Evolutionary conservation across 2,329 filamentous ascomycete species (phyloP).

Genomic region (Talaromyces atroroseus): DNA sequence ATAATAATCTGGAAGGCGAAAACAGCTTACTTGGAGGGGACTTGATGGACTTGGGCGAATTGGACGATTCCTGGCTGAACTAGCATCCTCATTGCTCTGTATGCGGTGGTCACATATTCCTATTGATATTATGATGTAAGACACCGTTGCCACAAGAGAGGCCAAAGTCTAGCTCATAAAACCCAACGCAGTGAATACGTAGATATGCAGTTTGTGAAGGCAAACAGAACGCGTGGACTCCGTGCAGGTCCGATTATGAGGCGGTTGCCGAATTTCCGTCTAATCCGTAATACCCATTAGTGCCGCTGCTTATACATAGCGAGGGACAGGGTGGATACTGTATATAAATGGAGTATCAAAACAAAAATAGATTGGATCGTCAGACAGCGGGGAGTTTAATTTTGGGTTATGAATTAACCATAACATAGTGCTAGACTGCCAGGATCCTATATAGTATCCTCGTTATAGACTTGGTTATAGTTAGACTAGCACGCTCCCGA

Average conservation of each 20-base stretch:
- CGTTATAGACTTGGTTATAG: too few species aligned
- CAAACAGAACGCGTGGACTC: not conserved
- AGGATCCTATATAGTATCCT: not conserved
- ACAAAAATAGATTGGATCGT: too few species aligned
- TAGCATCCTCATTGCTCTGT: not conserved
- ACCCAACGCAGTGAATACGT: not conserved
- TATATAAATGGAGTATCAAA: too few species aligned
- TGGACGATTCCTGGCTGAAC: constrained; percentile 23
- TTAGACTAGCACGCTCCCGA: too few species aligned
- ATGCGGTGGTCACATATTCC: not conserved
- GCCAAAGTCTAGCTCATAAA: not conserved
- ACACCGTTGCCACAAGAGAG: not conserved
- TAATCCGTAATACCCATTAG: not conserved
- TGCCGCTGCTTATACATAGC: too few species aligned
- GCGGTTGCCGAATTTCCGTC: not conserved
- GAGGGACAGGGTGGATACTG: not conserved
- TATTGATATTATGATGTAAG: not conserved
- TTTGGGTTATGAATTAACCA: too few species aligned
- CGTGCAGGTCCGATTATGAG: not conserved
- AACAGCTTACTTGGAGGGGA: constrained; percentile 33
- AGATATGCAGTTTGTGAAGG: not conserved
- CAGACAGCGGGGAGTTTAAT: too few species aligned
- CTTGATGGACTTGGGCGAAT: constrained; percentile 35
- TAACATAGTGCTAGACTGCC: too few species aligned
- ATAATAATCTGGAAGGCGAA: constrained; percentile 31